Conservation (phyloP, 768 basidiomycete genomes). For the Russula earlei region DNA sequence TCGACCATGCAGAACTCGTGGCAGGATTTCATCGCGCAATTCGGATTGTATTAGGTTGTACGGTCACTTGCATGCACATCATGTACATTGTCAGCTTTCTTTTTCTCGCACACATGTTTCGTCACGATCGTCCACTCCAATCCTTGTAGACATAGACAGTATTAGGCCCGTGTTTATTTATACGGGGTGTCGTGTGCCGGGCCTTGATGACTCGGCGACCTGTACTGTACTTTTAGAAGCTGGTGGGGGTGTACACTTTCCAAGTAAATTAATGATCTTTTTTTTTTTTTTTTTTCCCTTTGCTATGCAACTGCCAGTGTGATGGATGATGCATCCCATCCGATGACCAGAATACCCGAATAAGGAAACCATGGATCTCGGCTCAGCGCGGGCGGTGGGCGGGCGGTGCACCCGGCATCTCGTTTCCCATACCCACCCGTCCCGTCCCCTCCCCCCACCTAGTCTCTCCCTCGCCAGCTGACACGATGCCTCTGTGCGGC, state of each 20-base stretch:
- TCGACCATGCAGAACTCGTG: constrained; percentile 20
- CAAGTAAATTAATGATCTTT: too few relatives aligned
- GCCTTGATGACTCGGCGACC: not conserved
- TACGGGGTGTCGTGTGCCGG: not conserved
- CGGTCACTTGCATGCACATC: too few relatives aligned
- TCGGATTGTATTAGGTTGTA: constrained; percentile 18
- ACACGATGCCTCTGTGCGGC: constrained; percentile 7
- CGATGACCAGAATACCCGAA: not conserved
- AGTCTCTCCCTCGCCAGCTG: not conserved
- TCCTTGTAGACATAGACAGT: not conserved
- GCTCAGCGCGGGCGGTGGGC: too few relatives aligned
- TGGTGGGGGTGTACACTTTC: not conserved
- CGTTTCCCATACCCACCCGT: constrained; percentile 8
- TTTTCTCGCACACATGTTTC: too few relatives aligned
- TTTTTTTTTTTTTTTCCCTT: too few relatives aligned
- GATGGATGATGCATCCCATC: too few relatives aligned
- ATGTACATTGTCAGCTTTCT: too few relatives aligned
- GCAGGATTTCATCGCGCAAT: constrained; percentile 29
- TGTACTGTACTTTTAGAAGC: not conserved
- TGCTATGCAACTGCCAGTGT: too few relatives aligned
- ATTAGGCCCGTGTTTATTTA: not conserved
- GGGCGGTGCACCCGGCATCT: not conserved
- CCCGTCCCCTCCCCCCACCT: not conserved
- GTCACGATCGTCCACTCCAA: not conserved
- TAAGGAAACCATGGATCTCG: not conserved